These are phyloP conservation scores for Fusarium brachygibbosum DNA, from an alignment of 2,329 filamentous ascomycete genomes.

Conservation along the genomic window DNA sequence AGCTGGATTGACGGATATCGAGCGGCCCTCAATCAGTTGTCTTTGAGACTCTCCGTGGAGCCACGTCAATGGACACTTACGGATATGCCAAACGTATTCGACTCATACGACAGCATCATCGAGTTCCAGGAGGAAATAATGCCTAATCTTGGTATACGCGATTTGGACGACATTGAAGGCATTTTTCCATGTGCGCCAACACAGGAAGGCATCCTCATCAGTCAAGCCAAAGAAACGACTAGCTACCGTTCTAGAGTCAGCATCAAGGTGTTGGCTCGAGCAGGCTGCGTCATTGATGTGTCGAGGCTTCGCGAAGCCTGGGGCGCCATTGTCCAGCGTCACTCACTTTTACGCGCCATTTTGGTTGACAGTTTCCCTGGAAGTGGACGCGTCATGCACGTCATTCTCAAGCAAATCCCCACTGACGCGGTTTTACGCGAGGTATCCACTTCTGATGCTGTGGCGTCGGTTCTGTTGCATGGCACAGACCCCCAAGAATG, in stretches of 20 bases:
- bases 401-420: neutral
- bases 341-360: neutral
- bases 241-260: neutral
- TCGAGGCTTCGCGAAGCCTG: neutral
- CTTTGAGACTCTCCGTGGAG: too few species aligned
- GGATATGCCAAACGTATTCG: neutral
- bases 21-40: too few species aligned
- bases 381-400: neutral
- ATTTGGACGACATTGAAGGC: neutral
- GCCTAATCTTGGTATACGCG: neutral
- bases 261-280: neutral
- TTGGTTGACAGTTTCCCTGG: neutral
- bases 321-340: neutral
- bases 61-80: too few species aligned
- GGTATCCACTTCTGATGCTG: neutral
- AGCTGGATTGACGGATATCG: too few species aligned
- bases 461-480: too few species aligned
- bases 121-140: neutral
- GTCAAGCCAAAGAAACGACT: neutral
- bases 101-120: neutral
- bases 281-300: neutral
- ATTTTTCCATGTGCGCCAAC: neutral
- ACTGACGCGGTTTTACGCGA: neutral
- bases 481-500: neutral
- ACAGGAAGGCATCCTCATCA: conserved; percentile 1